Conservation (phyloP, 2,329 filamentous ascomycete species). For the Elsinoe arachidis region DNA sequence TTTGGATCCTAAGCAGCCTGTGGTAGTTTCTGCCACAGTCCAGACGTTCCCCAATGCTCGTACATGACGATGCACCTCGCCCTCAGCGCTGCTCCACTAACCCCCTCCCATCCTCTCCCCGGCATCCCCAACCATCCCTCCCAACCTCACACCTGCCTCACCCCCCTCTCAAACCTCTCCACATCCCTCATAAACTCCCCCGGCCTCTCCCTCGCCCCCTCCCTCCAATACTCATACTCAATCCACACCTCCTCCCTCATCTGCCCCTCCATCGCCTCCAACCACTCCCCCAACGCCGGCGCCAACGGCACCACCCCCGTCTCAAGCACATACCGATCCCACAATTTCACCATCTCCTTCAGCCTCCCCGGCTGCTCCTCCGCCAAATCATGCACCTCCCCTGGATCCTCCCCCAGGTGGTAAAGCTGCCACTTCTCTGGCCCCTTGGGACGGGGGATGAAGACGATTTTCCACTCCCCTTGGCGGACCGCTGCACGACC, state of each 20-base stretch:
- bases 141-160: slow-evolving; percentile 15
- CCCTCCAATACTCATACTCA: slow-evolving; percentile 57
- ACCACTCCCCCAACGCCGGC: slow-evolving; percentile 49
- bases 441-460: slow-evolving; percentile 48
- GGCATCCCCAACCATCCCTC: background rate
- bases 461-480: slow-evolving; percentile 51
- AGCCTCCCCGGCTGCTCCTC: slow-evolving; percentile 36
- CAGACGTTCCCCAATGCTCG: too few relatives aligned
- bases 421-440: slow-evolving; percentile 51
- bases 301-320: slow-evolving; percentile 52
- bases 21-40: too few relatives aligned
- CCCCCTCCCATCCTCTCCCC: too few relatives aligned
- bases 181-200: slow-evolving; percentile 27
- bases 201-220: slow-evolving; percentile 37
- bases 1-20: too few relatives aligned
- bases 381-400: slow-evolving; percentile 36
- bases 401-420: slow-evolving; percentile 44
- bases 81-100: too few relatives aligned
- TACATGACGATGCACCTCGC: too few relatives aligned
- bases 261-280: slow-evolving; percentile 54
- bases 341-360: slow-evolving; percentile 42
- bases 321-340: slow-evolving; percentile 52
- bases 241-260: slow-evolving; percentile 60
- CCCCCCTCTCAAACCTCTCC: slow-evolving; percentile 24
- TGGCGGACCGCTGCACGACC: slow-evolving; percentile 47